Base-by-base conservation (phyloP, 2,329 filamentous ascomycete species). In the Monosporascus sp. region DNA sequence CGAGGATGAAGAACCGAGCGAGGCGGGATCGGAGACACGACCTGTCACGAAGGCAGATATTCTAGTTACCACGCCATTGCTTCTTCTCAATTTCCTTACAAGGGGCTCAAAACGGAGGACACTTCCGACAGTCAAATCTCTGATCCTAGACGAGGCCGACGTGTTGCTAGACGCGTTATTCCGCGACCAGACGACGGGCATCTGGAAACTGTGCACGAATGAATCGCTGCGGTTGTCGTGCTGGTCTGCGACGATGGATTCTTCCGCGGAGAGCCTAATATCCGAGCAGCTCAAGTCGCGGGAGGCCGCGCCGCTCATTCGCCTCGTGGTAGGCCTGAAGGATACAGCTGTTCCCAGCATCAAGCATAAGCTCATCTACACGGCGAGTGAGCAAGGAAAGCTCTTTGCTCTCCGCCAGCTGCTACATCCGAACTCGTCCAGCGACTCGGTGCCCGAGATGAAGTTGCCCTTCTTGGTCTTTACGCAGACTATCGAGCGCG, bases 211-310 rank as follows among this genome's bases (percentile, higher is more conserved):
- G 3, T 93, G 93, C 69, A 84, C 77, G 2, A 85, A 86, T 60
- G 77, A 82, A 3, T 72, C 78, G n/a, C 76, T 97, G 8, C 82
- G 85, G 24, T 78, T 91, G 3, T 90, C 88, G 9, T 85, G 96
- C 55, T 99, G 93, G 91, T 97, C 94, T 15, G 94, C 94, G 15
- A 99, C 94, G 0, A 97, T 99, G 86, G 91, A 89, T 3, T 96
- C 93, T 17, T 94, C 87, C 62, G 89, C 97, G 43, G 94, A 99
- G 73, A 78, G 85, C 20, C 76, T 97, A 7, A 82, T 90, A 47
- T 81, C 81, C 7, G 81, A 83, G n/a, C 87, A 86, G 15, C 80
- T 94, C 49, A 73, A 78, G 40, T 72, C 77, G 8, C 79, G 85
- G 37, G 78, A 70, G 49, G 67, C 71, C 28, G 77, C 73, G 56